Base-by-base conservation (phyloP, 352 stramenopile species). In the Globisporangium polare region DNA sequence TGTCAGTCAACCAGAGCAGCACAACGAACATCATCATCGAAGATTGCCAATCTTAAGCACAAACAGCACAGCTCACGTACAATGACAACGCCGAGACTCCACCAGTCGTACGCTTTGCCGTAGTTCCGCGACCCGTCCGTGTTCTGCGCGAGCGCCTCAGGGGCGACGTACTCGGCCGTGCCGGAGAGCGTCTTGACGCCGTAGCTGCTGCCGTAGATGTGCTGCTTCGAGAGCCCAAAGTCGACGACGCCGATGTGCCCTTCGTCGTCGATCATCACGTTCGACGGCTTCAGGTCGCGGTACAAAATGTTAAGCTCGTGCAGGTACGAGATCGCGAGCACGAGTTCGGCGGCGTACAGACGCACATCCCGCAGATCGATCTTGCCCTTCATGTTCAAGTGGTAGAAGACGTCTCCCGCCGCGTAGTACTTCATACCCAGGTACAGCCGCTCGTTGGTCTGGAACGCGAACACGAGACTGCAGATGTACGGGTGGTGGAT, bases 361-460 rank as follows among this genome's bases (percentile, higher is more conserved):
- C 79, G 80, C 2, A 80, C 78, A 45, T 93, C 83, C 17, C 81
- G 79, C 15, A 87, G 51, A 31, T 75, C 69, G 31, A 95, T 60
- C 39, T 75, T 80, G 17, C 85, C 83, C 46, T 86, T 87, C 69
- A 94, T 78, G 53, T 96, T 96, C 22, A 96, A 65, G 53, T 96
- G 87, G 50, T 96, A 96, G 54, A 96, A 96, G 20, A 96, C 67
- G 58, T 96, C 87, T 24, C 87, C 87, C 9, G 87, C 87, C 13
- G 87, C 87, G 47, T 96, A 96, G 62, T 92, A 96, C 52, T 96
- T 94, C 87, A 96, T 96, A 0, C 87, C 85, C n/a, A 94, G 62
- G 54, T 96, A 96, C 12, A 96, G 72, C 3, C 87, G 83, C 59
- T 94, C 84, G 62, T 94, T 94, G 17, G 87, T 96, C 66, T 96